phyloP scores from a whole-genome alignment of 2,329 filamentous ascomycete genomes.

The Botrytis fragariae region DNA sequence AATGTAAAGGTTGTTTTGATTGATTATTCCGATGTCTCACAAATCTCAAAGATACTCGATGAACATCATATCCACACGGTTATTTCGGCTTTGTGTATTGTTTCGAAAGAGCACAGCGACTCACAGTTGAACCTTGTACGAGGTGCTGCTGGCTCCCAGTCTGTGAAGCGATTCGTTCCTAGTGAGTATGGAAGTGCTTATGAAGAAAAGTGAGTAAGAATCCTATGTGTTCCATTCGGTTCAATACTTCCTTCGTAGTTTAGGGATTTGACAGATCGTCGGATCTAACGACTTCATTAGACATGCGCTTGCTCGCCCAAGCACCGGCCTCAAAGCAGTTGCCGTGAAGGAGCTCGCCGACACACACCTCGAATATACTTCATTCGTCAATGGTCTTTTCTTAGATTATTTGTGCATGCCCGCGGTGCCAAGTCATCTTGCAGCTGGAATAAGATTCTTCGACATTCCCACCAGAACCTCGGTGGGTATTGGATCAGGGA shows the following conservation, averaged over 20 bases:
- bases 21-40: background rate
- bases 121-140: conserved; percentile 40
- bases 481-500: conserved; percentile 31
- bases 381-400: conserved; percentile 30
- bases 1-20: background rate
- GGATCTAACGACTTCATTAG: background rate
- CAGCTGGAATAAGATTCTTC: conserved; percentile 25
- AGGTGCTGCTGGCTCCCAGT: conserved; percentile 36
- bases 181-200: conserved; percentile 44
- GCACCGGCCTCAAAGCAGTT: conserved; percentile 8
- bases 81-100: conserved; percentile 41
- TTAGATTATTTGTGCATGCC: conserved; percentile 30
- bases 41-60: conserved; percentile 19
- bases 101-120: conserved; percentile 36
- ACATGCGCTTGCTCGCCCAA: conserved; percentile 1
- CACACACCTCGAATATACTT: conserved; percentile 29
- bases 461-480: conserved; percentile 30
- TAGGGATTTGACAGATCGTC: background rate
- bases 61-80: conserved; percentile 34
- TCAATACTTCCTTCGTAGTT: background rate
- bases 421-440: conserved; percentile 28
- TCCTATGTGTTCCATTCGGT: background rate
- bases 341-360: conserved; percentile 19
- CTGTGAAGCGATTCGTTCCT: conserved; percentile 41
- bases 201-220: conserved; percentile 26